Evolutionary conservation across 2,329 filamentous ascomycete species (phyloP), one percentile per base, ranked within the genome.

Genomic region (Epichloe gansuensis): DNA sequence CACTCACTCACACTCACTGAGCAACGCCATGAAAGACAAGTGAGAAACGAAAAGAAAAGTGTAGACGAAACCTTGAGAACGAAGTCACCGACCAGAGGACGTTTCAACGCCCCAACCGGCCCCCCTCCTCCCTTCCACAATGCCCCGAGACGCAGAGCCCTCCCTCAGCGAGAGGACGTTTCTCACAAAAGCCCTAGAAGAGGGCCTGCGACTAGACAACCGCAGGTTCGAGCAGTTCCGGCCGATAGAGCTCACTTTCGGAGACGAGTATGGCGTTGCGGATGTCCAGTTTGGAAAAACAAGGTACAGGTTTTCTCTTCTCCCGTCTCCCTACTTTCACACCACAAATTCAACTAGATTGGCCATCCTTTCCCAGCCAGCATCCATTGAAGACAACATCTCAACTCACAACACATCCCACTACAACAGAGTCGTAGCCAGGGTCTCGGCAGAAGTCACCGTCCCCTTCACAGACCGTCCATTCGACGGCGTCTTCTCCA

Each of bases 401-500:
- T 6, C 12, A 25, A 27, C 35, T 39, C 5, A 47, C 42, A 36
- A 8, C 39, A 48, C 7, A 9, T 23, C 2, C 15, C 21, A 21
- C 15, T 2, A n/a, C 15, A 35, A 46, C 59, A 94, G 90, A 62
- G 80, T 96, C 53, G 73, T 94, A 55, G 89, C 85, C 52, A 87
- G 87, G 56, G 85, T 95, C 54, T 91, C 89, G 3, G 87, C 89
- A 56, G 88, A 95, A 71, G 87, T 97, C 55, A 86, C 87, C 11
- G 82, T 87, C 40, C 91, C 93, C 43, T 88, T 85, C 64, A 70
- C 85, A 50, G 91, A 97, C 70, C 85, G 91, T 57, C 91, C 90
- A 54, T 95, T 95, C 65, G 93, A 97, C 66, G 93, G 93, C 66
- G 80, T 95, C 67, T 97, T 97, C 74, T 89, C 84, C 60, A 96